Conservation (phyloP, 2,329 filamentous ascomycete genomes). For the Penicillium sp. region DNA sequence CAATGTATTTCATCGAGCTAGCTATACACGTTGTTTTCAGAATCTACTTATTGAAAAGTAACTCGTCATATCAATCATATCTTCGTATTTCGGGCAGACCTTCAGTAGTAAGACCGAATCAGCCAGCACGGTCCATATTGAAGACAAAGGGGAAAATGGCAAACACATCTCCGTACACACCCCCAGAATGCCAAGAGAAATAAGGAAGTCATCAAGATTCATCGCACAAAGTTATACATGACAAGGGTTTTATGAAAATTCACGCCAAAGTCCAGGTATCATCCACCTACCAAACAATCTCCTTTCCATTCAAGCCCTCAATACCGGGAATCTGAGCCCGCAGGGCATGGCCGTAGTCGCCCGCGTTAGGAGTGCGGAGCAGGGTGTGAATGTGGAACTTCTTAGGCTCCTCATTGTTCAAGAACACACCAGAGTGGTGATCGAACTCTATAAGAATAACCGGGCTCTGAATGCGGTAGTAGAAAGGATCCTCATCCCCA, state of each 20-base stretch:
- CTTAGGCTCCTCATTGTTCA: conserved; percentile 69
- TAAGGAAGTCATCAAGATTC: conserved; percentile 13
- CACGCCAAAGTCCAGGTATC: background rate
- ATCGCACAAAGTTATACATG: conserved; percentile 18
- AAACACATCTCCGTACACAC: background rate
- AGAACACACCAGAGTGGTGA: conserved; percentile 75
- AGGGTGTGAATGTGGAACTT: conserved; percentile 80
- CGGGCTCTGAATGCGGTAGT: conserved; percentile 74
- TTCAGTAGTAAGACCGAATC: conserved; percentile 10
- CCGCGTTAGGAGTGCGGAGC: conserved; percentile 68
- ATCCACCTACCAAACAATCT: conserved; percentile 33
- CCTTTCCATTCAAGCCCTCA: conserved; percentile 39
- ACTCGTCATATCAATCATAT: conserved; percentile 9
- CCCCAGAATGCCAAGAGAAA: background rate
- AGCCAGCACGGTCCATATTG: background rate
- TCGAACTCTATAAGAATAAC: conserved; percentile 76
- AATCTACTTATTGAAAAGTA: background rate
- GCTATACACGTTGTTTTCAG: background rate
- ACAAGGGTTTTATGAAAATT: background rate
- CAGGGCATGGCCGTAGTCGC: conserved; percentile 68
- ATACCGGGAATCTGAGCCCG: conserved; percentile 36
- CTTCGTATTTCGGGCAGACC: conserved; percentile 10
- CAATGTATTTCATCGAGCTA: background rate
- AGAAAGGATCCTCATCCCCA: conserved; percentile 68
- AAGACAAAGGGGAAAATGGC: background rate